Percentiles rank a stretch among this genome's conserved stretches.
phyloP scores from a whole-genome alignment of 2,329 filamentous ascomycete genomes.

The Verticillium dahliae region DNA sequence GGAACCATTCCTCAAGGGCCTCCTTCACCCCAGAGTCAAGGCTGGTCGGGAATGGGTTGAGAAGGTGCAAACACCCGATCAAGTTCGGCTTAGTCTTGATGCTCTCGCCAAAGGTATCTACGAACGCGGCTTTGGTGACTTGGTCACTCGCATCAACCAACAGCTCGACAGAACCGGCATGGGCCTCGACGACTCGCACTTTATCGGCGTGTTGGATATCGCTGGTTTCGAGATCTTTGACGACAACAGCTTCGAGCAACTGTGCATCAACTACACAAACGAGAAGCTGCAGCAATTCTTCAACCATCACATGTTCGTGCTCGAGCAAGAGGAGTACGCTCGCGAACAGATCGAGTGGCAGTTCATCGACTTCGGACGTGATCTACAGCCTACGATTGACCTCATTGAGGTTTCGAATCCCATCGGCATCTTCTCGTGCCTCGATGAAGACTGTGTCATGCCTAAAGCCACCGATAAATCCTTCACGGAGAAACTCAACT shows the following conservation, averaged over 20 bases:
- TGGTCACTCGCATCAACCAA: conserved; percentile 85
- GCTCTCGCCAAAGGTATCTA: conserved; percentile 96
- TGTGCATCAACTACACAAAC: conserved; percentile 99
- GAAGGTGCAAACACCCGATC: conserved; percentile 95
- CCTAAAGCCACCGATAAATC: conserved; percentile 95
- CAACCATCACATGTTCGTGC: conserved; percentile 99
- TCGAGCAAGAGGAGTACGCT: conserved; percentile 97
- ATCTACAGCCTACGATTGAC: conserved; percentile 95
- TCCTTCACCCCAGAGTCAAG: conserved; percentile 90
- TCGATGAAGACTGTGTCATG: conserved; percentile 98
- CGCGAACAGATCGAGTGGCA: conserved; percentile 98
- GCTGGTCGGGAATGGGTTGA: conserved; percentile 97
- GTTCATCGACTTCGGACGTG: conserved; percentile 97
- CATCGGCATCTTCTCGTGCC: conserved; percentile 96
- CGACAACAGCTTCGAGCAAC: conserved; percentile 94
- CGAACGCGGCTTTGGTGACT: conserved; percentile 87
- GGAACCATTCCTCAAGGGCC: conserved; percentile 79
- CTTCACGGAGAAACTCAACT: conserved; percentile 97
- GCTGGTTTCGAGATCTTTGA: conserved; percentile 99
- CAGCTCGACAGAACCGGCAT: conserved; percentile 84
- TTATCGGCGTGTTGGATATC: conserved; percentile 98
- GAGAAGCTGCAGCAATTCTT: conserved; percentile 99
- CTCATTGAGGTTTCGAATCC: conserved; percentile 93
- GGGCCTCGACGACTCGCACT: conserved; percentile 80
- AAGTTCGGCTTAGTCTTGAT: conserved; percentile 84